phyloP scores from a whole-genome alignment of 768 basidiomycete genomes.

The Sarcomyxa edulis region DNA sequence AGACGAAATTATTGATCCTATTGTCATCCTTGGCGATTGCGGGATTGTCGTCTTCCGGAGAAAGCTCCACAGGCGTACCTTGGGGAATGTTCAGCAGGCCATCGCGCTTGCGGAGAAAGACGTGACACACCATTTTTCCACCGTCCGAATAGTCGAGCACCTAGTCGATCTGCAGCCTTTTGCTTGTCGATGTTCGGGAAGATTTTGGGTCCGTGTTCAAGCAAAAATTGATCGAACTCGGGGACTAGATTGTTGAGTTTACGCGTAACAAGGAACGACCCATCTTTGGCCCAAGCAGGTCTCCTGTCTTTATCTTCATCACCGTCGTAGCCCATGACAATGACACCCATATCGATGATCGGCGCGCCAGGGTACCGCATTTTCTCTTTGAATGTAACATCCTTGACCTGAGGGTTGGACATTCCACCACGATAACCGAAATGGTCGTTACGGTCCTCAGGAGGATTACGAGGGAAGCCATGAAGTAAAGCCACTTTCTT shows the following conservation, averaged over 20 bases:
- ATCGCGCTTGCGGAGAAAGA: too few relatives aligned
- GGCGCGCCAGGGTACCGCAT: constrained; percentile 28
- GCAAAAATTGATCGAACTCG: constrained; percentile 44
- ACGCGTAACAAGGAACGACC: constrained; percentile 47
- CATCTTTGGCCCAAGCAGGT: constrained; percentile 40
- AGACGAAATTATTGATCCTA: constrained; percentile 41
- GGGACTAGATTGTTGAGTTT: constrained; percentile 45
- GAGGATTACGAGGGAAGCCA: constrained; percentile 14
- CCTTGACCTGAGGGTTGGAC: constrained; percentile 45
- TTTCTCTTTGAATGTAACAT: constrained; percentile 31
- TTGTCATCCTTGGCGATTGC: constrained; percentile 23
- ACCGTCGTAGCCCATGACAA: constrained; percentile 39
- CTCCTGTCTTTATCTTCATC: constrained; percentile 23
- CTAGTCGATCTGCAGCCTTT: constrained; percentile 43
- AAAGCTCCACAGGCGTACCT: constrained; percentile 41
- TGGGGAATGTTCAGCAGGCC: too few relatives aligned
- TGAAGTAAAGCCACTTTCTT: constrained; percentile 28
- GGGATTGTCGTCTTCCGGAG: constrained; percentile 37
- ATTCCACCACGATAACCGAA: constrained; percentile 51
- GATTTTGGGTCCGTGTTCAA: constrained; percentile 31
- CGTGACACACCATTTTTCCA: constrained; percentile 46
- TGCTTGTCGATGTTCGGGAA: constrained; percentile 26
- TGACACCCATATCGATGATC: constrained; percentile 33
- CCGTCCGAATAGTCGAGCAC: constrained; percentile 47
- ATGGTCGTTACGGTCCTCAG: constrained; percentile 14